Evolutionary conservation across 257 asterid genomes (phyloP).

Genomic region (Scutellaria barbata): DNA sequence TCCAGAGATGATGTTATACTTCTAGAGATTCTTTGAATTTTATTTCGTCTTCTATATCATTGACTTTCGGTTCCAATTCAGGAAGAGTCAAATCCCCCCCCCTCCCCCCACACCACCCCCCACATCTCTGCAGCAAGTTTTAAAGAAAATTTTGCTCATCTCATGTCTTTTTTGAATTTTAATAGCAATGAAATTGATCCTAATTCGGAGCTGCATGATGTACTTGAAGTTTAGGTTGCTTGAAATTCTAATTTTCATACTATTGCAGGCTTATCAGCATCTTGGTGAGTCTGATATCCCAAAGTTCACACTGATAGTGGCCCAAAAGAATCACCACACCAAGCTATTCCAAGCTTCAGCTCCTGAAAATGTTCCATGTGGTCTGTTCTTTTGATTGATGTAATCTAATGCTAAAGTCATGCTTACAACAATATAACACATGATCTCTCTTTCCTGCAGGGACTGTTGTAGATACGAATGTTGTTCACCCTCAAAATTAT

Average conservation of each 20-base stretch:
- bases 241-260: conserved; percentile 25
- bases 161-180: background rate
- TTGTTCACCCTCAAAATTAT: conserved; percentile 79
- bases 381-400: conserved; percentile 43
- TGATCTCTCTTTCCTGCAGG: conserved; percentile 55
- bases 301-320: conserved; percentile 85
- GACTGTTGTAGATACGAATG: conserved; percentile 74
- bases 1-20: background rate
- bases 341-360: conserved; percentile 74
- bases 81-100: background rate
- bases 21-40: conserved; percentile 15
- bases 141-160: conserved; percentile 3
- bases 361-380: conserved; percentile 81
- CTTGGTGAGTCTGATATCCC: conserved; percentile 80
- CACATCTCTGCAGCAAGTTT: background rate
- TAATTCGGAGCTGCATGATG: background rate
- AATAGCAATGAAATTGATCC: background rate
- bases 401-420: conserved; percentile 7
- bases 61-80: conserved; percentile 5
- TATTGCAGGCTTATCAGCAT: conserved; percentile 74
- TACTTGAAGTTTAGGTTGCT: conserved; percentile 18
- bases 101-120: no score
- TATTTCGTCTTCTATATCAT: conserved; percentile 2
- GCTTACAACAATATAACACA: conserved; percentile 16
- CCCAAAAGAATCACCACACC: conserved; percentile 88